A percentile compares a stretch with the other conserved stretches of the same genome.
Conservation (phyloP, 116 monocot species). For the Iris pallida region DNA sequence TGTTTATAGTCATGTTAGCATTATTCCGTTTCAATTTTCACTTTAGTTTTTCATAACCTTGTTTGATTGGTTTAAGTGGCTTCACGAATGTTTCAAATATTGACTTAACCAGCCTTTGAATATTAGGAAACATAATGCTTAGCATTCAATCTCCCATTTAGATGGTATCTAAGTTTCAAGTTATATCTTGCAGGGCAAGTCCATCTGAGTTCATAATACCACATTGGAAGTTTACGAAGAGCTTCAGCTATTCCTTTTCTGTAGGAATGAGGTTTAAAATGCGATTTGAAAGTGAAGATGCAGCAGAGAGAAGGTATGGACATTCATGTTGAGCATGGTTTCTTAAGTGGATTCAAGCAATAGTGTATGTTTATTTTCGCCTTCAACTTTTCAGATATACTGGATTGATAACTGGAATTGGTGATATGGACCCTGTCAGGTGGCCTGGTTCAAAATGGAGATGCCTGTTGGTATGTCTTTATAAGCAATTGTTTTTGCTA, state of each 20-base stretch:
- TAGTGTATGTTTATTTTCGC: not conserved
- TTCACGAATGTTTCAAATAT: too few relatives aligned
- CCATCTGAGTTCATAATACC: slow-evolving; percentile 72
- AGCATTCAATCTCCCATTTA: not conserved
- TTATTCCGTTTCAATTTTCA: too few relatives aligned
- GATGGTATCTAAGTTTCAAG: not conserved
- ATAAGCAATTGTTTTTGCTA: not conserved
- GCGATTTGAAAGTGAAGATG: slow-evolving; percentile 72
- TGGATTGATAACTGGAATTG: slow-evolving; percentile 66
- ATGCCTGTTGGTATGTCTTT: slow-evolving; percentile 56
- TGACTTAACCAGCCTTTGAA: too few relatives aligned
- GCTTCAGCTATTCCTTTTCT: slow-evolving; percentile 61
- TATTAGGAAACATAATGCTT: too few relatives aligned
- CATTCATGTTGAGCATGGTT: not conserved
- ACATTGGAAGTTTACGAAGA: slow-evolving; percentile 59
- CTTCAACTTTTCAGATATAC: slow-evolving; percentile 45
- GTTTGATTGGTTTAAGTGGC: too few relatives aligned
- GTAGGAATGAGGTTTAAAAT: slow-evolving; percentile 81
- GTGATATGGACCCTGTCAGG: slow-evolving; percentile 57
- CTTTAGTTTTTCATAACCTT: too few relatives aligned
- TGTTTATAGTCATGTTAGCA: too few relatives aligned
- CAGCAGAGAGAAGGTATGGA: slow-evolving; percentile 68
- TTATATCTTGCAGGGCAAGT: slow-evolving; percentile 33
- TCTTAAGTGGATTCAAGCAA: not conserved
- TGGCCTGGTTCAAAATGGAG: slow-evolving; percentile 95